Percentiles rank a stretch among this genome's conserved stretches.
Evolutionary conservation across 495 filamentous ascomycete species (phyloP).

Genomic region (Aspergillus leporis): DNA sequence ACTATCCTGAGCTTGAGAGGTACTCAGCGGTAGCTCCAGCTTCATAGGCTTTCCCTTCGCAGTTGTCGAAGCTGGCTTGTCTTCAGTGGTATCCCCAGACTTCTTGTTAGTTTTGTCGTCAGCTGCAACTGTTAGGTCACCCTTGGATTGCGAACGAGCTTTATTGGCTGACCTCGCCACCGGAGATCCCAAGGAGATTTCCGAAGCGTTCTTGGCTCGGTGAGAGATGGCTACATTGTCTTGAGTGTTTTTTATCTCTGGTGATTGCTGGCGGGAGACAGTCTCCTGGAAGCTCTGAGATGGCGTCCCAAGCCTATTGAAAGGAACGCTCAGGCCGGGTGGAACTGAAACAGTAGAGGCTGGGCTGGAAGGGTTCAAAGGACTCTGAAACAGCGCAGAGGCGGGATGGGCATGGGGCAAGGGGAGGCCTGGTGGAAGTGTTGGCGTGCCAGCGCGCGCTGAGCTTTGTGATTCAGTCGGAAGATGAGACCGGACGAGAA

Average conservation of each 20-base stretch:
- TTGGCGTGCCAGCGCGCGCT: conserved; percentile 54
- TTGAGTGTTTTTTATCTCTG: conserved; percentile 22
- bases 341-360: conserved; percentile 35
- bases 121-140: conserved; percentile 21
- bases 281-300: conserved; percentile 26
- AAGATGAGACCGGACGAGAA: conserved; percentile 46
- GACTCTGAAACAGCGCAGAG: conserved; percentile 39
- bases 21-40: conserved; percentile 28
- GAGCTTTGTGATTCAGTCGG: conserved; percentile 31
- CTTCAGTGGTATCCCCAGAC: conserved; percentile 9
- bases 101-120: conserved; percentile 26
- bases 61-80: conserved; percentile 13
- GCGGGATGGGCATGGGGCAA: conserved; percentile 55
- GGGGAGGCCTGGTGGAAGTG: conserved; percentile 66
- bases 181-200: conserved; percentile 46
- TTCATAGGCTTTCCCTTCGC: conserved; percentile 37
- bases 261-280: conserved; percentile 22
- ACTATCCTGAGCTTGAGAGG: conserved; percentile 20
- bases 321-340: conserved; percentile 30
- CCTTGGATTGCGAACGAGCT: conserved; percentile 27
- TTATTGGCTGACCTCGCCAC: conserved; percentile 40
- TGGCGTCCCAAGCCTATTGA: conserved; percentile 32
- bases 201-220: conserved; percentile 38
- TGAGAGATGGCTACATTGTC: conserved; percentile 20
- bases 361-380: conserved; percentile 33